Base-by-base conservation (phyloP, 345 rosid species). In the Noccaea bulbosa region DNA sequence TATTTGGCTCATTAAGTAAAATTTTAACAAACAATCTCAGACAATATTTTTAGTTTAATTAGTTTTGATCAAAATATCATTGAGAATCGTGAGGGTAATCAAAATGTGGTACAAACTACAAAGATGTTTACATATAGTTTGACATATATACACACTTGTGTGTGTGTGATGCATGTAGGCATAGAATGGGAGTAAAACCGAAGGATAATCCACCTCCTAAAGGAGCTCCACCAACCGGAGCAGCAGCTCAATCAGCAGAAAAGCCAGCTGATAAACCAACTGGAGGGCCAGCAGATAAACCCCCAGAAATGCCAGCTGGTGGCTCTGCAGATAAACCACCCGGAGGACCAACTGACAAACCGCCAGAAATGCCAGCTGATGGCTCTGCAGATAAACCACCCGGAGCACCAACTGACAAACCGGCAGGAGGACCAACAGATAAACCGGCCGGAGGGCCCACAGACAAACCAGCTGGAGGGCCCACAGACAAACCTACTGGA, bases 1-100 rank as follows among this genome's bases (percentile, higher is more conserved):
- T 30, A 41, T 86, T 3, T 92, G 98, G 98, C 82, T 92, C 30
- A 69, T 86, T 62, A 74, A 81, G 91, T 86, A 55, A 62, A 6
- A 15, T 46, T 46, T 49, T 24, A 32, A 35, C 62, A 55, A 15
- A 7, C 1, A 34, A 34, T 9, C 16, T 35, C 61, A 34, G 27
- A 3, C 16, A 11, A 64, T 6, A 34, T 34, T 8, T 11, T 48
- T 11, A 32, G 24, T 62, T 48, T 49, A 27, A 4, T 27, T 11
- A 11, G 22, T 33, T n/a, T 32, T 37, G 30, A 27, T 27, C 30
- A 27, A 3, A 44, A 12, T 7, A 22, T 47, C 34, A 22, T 34
- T 34, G 27, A 45, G 30, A 46, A 16, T 20, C 15, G 32, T 34
- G 43, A 62, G 17, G 3, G 53, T 45, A 30, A 15, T 53, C 33